Base-by-base conservation (phyloP, 257 asterid species). In the Thymus quinquecostatus region DNA sequence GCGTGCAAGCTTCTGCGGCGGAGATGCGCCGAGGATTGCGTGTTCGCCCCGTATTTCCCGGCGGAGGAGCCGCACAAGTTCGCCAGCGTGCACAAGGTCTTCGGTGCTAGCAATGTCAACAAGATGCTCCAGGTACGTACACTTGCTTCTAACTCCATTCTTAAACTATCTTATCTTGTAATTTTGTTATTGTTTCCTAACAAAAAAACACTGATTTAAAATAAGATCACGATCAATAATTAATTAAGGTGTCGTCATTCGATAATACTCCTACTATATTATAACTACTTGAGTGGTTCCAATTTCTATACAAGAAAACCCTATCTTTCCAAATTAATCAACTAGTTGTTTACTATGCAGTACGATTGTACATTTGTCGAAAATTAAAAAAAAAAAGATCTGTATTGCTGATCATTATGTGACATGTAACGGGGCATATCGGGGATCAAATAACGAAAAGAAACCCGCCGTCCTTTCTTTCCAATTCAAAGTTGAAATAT, bases 21-120 rank as follows among this genome's bases (percentile, higher is more conserved):
- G 57, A 82, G 97, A 64, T 91, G 97, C 48, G 91, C 87, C 1
- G 89, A 86, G 65, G 97, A 91, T 62, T 91, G 96, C 61, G 91
- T 91, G 9, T 91, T 91, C 64, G 90, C 96, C 1, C 95, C 97
- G n/a, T 86, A 87, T 74, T 91, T 91, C 72, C 97, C 97, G 6
- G 97, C 97, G n/a, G 97, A 91, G 48, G 92, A 91, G 71, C 97
- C 97, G 13, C 96, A 89, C 40, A 91, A 91, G 83, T 91, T 91
- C 70, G 96, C 96, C 41, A 87, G 95, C 72, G 96, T 91, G 70
- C 96, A 91, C 74, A 91, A 85, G 85, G 97, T 91, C 38, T 89
- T 91, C 71, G 97, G 97, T 54, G 97, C 97, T 68, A 89, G 97
- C 88, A 91, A 91, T 74, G 96, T 91, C 79, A 91, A 89, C 81